Base-by-base conservation (phyloP, 768 basidiomycete genomes). In the Trametes elegans region DNA sequence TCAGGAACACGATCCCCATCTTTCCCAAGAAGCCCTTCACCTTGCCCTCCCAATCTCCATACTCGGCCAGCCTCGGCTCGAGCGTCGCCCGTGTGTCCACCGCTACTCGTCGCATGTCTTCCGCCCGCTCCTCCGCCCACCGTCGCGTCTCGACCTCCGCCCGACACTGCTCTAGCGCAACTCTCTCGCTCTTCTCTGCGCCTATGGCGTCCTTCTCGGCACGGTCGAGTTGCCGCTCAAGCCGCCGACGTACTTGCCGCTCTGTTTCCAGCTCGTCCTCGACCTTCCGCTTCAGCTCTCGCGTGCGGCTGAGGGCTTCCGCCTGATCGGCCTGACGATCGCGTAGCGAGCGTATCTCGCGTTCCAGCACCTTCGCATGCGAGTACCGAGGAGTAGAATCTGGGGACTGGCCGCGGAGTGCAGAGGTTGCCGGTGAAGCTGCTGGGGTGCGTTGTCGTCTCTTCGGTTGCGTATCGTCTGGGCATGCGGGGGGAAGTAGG, bases 251-350 rank as follows among this genome's bases (percentile, higher is more conserved):
- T n/a, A 40, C 43, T 13, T 27, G 34, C 23, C 62, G 64, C 49
- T 68, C 69, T 7, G 44, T 26, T 2, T 48, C 47, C 21, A 64
- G 58, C 23, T 66, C 64, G 11, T 77, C 74, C 61, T 81, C 77
- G 31, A 79, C 58, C 62, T 74, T 74, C 26, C 77, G 78, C 59
- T 79, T 81, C 24, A 65, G 64, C 27, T 62, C 43, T 23, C 71
- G 73, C 16, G 70, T 61, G 19, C 71, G 66, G 16, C 68, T 55
- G n/a, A 79, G 58, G 38, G 70, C 57, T 7, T 58, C 47, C 6
- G 53, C 47, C 21, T 74, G 68, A 27, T 68, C 58, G 2, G 58
- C 43, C 27, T 74, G 67, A 32, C 68, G 68, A 45, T 74, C 69
- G 13, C 73, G 75, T 34, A 79, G 59, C 16, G 62, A 63, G 55